A percentile compares a stretch with the other conserved stretches of the same genome.
phyloP scores from a whole-genome alignment of 345 rosid genomes.

The Eucalyptus pauciflora region DNA sequence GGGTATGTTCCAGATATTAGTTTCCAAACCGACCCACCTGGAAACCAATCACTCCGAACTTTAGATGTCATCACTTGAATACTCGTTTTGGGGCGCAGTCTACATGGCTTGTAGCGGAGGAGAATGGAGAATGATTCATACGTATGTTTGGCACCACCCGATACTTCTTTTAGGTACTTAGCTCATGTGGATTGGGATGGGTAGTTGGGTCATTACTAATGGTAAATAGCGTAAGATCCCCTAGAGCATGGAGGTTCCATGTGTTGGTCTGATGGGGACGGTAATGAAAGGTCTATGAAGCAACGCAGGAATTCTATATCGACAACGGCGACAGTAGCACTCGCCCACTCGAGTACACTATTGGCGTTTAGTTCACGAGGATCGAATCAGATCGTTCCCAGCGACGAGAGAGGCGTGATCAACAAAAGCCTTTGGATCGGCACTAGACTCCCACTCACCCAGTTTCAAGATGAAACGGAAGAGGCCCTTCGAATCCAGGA shows the following conservation, averaged over 20 bases:
- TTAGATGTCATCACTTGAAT: not conserved
- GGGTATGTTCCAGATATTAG: not conserved
- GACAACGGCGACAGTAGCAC: not conserved
- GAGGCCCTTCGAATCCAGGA: constrained; percentile 59
- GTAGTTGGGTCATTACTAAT: not conserved
- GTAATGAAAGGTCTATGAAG: not conserved
- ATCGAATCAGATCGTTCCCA: not conserved
- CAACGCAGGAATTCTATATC: not conserved
- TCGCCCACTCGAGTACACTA: not conserved
- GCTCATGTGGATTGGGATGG: not conserved
- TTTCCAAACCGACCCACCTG: not conserved
- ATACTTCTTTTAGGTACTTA: not conserved
- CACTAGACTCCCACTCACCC: constrained; percentile 22
- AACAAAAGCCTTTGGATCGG: not conserved
- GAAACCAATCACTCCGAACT: not conserved
- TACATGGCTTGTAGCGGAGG: not conserved
- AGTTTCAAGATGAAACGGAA: constrained; percentile 63
- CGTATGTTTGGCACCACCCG: not conserved
- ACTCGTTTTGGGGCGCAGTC: not conserved
- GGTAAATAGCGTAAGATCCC: not conserved
- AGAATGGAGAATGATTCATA: not conserved
- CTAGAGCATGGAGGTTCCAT: not conserved
- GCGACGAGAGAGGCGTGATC: not conserved
- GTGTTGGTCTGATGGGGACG: not conserved
- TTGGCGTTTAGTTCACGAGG: not conserved